Conservation (phyloP, 2,329 filamentous ascomycete species). For the Coniochaeta sp. region DNA sequence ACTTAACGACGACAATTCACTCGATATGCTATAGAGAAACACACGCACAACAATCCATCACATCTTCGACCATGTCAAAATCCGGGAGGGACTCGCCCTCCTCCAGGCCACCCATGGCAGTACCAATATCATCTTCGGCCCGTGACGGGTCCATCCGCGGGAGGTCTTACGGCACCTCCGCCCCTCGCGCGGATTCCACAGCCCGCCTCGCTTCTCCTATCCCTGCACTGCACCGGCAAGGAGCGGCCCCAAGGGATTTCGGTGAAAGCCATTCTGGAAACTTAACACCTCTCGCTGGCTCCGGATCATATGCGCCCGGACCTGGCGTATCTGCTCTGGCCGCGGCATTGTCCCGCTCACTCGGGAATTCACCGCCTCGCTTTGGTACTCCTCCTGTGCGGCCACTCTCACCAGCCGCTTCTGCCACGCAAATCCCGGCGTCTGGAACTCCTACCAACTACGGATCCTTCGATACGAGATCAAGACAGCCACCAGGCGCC, state of each 20-base stretch:
- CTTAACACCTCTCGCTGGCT: constrained; percentile 58
- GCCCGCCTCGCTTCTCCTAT: constrained; percentile 54
- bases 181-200: constrained; percentile 51
- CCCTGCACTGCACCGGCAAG: constrained; percentile 8
- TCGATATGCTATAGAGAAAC: constrained; percentile 11
- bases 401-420: constrained; percentile 48
- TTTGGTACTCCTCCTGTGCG: constrained; percentile 58
- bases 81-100: constrained; percentile 17
- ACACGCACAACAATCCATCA: constrained; percentile 1
- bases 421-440: constrained; percentile 34
- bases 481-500: constrained; percentile 34
- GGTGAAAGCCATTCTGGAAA: constrained; percentile 37
- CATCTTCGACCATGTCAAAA: constrained; percentile 15
- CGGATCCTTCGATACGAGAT: constrained; percentile 74
- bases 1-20: background rate
- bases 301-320: constrained; percentile 57
- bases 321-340: constrained; percentile 84
- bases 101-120: constrained; percentile 21
- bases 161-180: constrained; percentile 40
- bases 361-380: constrained; percentile 62
- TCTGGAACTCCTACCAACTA: constrained; percentile 63
- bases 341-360: constrained; percentile 71
- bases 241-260: constrained; percentile 13
- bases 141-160: constrained; percentile 29
- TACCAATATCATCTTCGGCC: constrained; percentile 38